These are phyloP conservation scores for Laguncularia racemosa DNA, from an alignment of 345 rosid genomes.

Conservation along the genomic window DNA sequence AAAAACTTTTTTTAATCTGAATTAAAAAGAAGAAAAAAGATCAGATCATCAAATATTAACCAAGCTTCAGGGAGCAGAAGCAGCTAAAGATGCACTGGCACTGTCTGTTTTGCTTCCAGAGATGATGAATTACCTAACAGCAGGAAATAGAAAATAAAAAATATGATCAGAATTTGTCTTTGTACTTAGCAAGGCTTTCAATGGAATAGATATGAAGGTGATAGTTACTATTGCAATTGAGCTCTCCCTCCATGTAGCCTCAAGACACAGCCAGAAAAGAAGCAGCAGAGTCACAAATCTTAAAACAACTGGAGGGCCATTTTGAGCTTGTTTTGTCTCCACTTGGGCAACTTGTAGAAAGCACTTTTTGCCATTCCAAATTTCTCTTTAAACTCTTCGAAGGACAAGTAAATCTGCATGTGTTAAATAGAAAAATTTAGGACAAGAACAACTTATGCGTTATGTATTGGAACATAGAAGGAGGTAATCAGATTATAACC, in stretches of 20 bases:
- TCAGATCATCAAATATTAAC: no score
- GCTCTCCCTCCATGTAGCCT: no score
- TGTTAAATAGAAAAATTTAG: constrained; percentile 7
- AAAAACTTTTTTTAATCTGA: no score
- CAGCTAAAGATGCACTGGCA: constrained; percentile 79
- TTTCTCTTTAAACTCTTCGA: constrained; percentile 69
- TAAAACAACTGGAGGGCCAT: constrained; percentile 67
- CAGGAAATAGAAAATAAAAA: no score
- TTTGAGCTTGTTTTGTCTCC: constrained; percentile 95
- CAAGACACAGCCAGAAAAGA: no score
- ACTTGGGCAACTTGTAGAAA: constrained; percentile 73
- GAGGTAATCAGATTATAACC: constrained; percentile 26
- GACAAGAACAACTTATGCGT: not conserved
- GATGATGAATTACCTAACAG: no score
- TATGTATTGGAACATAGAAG: not conserved
- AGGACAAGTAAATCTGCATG: constrained; percentile 59
- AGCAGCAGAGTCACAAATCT: not conserved
- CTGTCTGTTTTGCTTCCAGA: no score
- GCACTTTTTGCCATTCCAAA: constrained; percentile 72
- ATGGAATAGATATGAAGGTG: no score
- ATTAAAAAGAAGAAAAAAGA: no score
- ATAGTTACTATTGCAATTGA: no score
- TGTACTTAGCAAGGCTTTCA: no score
- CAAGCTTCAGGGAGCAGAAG: constrained; percentile 47
- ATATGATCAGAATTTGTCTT: no score